Base-by-base conservation (phyloP, 2,329 filamentous ascomycete species). In the Colletotrichum abscissum region DNA sequence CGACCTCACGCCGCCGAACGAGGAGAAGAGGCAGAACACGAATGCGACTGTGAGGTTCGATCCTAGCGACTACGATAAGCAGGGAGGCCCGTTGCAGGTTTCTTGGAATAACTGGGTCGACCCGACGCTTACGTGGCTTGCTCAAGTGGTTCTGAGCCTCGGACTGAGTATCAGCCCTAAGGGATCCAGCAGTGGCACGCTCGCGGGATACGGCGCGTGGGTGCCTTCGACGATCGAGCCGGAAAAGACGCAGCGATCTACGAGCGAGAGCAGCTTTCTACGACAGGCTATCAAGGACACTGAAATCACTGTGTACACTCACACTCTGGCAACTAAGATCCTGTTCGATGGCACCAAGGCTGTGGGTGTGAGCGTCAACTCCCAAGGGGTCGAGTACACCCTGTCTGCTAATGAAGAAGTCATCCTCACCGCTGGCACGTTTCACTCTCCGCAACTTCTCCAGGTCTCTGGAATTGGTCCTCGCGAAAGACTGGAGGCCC, bases 401-500 rank as follows among this genome's bases (percentile, higher is more conserved):
- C 67, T 75, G 19, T 55, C 54, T 8, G 74, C 74, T 5, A 54
- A 91, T 19, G 57, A 72, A 78, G 95, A 97, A 85, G 95, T 93
- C 55, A 91, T 97, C 76, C 88, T 97, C 76, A 93, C 90, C 80
- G 94, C 93, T 28, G 94, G 94, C 78, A 93, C 94, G 67, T 89
- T 97, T 73, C 94, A 97, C 82, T 96, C 94, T 0, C 94, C 94
- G 33, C 91, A 93, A 49, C 85, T 91, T 52, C 85, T 91, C 80
- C 83, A 90, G 68, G 84, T 89, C 72, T 90, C 88, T 2, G 89
- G 89, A 6, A 81, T 84, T 24, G 88, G 88, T 0, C 86, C 86
- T 0, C 77, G 78, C 0, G 75, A 69, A 0, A 81, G 86, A 42
- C 80, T 89, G 0, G 74, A 81, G 8, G 78, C 79, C 46, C 79